Base-by-base conservation (phyloP, 1,284 basidiomycete genomes). In the Cryptococcus wingfieldii region DNA sequence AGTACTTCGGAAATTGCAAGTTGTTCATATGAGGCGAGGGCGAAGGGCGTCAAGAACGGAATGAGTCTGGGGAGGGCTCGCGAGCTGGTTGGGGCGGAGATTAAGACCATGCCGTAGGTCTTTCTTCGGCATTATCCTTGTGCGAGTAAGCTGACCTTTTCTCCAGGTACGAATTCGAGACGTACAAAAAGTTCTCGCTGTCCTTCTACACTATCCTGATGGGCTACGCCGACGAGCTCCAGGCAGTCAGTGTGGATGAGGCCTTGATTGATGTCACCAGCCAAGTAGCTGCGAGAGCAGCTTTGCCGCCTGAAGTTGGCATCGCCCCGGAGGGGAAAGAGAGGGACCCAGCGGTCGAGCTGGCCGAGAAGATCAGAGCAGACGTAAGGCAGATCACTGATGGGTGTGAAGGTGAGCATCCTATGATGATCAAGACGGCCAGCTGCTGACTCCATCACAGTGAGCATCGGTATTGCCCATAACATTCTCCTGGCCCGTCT, bases 231-330 rank as follows among this genome's bases (percentile, higher is more conserved):
- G 92, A 97, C 67, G 90, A 94, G 62, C 80, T 98, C 4, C 87
- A 98, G 77, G 93, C 94, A 0, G 94, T 97, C 1, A 95, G 91
- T 6, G 89, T 98, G 1, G 95, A 98, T 64, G 95, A 98, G 74
- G 94, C 92, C 0, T 81, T 98, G 10, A 84, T 98, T 58, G 94
- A 98, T 55, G 90, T 94, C 5, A 87, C 89, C 0, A 83, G 78
- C 9, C 83, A 83, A 0, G 83, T 90, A 28, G 61, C 60, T 10
- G 69, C 71, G 2, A 54, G 69, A 16, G 67, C 70, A 8, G 54
- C 70, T 43, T 81, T 68, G 1, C 74, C 74, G 0, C 68, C 68
- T 10, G 72, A 51, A 38, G 45, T 52, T 38, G 53, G 50, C 10
- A 37, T 23, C 18, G 46, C 25, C 14, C 5, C 19, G 31, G 38